Base-by-base conservation (phyloP, 2,329 filamentous ascomycete species). In the Blastomyces silverae region DNA sequence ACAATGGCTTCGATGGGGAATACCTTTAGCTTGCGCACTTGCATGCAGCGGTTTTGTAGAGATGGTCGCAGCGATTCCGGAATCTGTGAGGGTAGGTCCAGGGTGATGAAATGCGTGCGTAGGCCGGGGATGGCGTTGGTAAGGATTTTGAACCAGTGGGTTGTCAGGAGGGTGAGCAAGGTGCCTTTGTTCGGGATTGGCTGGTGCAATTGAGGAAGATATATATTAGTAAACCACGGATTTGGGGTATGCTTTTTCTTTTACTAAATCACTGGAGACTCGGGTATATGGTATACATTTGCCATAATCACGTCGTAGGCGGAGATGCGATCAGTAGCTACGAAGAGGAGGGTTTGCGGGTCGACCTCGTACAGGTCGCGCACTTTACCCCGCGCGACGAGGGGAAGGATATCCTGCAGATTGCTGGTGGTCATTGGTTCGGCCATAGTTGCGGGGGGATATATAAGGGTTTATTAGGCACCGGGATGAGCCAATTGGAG, bases 231-330 rank as follows among this genome's bases (percentile, higher is more conserved):
- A 56, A 37, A 56, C 28, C 20, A 34, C 3, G 17, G 53, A 37
- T 56, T 37, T 56, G 15, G 2, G 10, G n/a, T 42, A 31, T 25
- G 10, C 4, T 62, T 62, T 17, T 13, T 34, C 11, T 28, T 31
- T 37, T n/a, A 37, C 20, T 37, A 56, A 56, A 22, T 34, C 53
- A 37, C 17, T 56, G 31, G 31, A 56, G 28, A 13, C 31, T 56
- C 31, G 17, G 60, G 39, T 31, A 50, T 37, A 61, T 63, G 53
- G 50, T 77, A 73, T 75, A 87, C 87, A 78, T 94, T 97, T 71
- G 85, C 80, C 83, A 96, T 87, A 71, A 96, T 86, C 71, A 95
- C 91, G 83, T 97, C 93, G 81, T 93, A 97, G 64, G 94, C 94
- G 31, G 91, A 96, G 76, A 97, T 94, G 70, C 94, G 89, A 79